phyloP scores from a whole-genome alignment of 2,329 filamentous ascomycete genomes.

The Aureobasidium sp. region DNA sequence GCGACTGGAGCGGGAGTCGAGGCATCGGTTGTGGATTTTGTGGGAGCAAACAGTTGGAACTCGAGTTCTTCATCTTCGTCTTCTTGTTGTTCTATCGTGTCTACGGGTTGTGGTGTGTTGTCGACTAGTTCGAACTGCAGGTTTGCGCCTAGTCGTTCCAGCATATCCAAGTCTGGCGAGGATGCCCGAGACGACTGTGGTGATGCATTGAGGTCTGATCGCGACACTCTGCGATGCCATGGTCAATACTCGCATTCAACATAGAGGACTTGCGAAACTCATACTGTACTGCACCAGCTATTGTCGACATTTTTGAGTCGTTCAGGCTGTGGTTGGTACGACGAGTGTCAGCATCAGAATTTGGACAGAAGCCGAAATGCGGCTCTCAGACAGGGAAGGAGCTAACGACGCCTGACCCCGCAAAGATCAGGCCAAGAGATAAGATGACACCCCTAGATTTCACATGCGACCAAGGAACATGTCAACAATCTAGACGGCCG shows the following conservation, averaged over 20 bases:
- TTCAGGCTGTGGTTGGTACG: background rate
- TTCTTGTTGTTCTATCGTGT: background rate
- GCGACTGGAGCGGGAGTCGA: slow-evolving; percentile 2
- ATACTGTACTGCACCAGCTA: slow-evolving; percentile 2
- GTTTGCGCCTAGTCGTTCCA: slow-evolving; percentile 9
- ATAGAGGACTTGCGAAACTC: background rate
- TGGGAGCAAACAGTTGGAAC: slow-evolving; percentile 22
- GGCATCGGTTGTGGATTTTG: slow-evolving; percentile 6
- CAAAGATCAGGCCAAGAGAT: background rate
- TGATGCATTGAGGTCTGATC: slow-evolving; percentile 11
- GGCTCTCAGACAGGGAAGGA: background rate
- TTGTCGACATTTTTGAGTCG: background rate
- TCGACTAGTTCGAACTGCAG: slow-evolving; percentile 9
- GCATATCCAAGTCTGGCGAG: background rate
- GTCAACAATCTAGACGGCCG: background rate
- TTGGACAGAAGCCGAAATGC: background rate
- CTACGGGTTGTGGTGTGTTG: background rate
- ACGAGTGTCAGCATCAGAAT: background rate
- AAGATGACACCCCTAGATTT: slow-evolving; percentile 7
- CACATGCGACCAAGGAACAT: background rate
- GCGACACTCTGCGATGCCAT: background rate
- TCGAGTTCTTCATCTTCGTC: slow-evolving; percentile 21
- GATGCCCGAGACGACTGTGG: slow-evolving; percentile 13
- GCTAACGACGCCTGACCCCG: background rate
- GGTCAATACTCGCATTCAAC: background rate